A percentile compares a stretch with the other conserved stretches of the same genome.
Evolutionary conservation across 495 filamentous ascomycete species (phyloP).

Genomic region (Penicillium diatomitis): DNA sequence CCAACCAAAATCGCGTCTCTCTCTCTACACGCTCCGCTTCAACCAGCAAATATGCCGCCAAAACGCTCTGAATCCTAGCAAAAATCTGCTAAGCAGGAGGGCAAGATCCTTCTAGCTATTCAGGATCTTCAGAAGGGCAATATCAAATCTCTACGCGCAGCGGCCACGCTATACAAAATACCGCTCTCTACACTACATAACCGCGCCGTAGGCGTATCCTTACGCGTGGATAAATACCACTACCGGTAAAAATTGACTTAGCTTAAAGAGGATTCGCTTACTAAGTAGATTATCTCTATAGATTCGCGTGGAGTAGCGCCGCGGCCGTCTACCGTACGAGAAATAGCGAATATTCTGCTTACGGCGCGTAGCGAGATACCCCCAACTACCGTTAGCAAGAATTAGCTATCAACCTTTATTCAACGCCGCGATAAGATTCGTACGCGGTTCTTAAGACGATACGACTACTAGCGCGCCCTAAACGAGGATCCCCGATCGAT

Average conservation of each 20-base stretch:
- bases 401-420: background rate
- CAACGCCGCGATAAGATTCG: background rate
- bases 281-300: background rate
- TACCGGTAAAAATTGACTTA: background rate
- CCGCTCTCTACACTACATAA: background rate
- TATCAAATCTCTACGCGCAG: background rate
- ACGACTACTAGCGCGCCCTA: background rate
- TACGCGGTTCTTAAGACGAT: background rate
- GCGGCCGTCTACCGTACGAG: background rate
- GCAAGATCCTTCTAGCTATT: background rate
- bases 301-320: background rate
- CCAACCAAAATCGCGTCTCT: too few species aligned
- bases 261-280: background rate
- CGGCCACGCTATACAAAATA: background rate
- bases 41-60: background rate
- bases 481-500: background rate
- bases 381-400: background rate
- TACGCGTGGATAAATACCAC: background rate
- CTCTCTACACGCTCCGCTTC: background rate
- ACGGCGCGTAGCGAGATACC: background rate
- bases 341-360: background rate
- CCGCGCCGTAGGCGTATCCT: background rate
- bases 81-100: background rate
- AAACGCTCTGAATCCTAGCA: background rate
- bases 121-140: background rate